A percentile compares a stretch with the other conserved stretches of the same genome.
phyloP scores from a whole-genome alignment of 192 early-diverging fungal species.

The Globomyces pollinis-pini region DNA sequence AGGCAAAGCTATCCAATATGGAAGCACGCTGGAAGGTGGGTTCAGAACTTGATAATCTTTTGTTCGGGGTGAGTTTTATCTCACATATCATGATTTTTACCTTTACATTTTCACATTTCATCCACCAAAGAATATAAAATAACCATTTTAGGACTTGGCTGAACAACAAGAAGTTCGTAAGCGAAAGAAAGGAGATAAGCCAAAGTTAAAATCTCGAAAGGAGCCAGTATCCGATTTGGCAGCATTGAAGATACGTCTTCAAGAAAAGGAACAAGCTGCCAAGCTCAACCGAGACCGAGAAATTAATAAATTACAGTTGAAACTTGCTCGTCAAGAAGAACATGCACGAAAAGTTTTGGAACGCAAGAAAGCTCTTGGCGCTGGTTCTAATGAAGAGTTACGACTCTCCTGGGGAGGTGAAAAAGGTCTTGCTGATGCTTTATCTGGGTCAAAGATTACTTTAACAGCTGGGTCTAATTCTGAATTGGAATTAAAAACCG shows the following conservation, averaged over 20 bases:
- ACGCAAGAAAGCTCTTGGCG: conserved; percentile 36
- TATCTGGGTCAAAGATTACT: not conserved
- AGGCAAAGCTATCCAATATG: conserved; percentile 40
- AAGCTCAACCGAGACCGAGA: conserved; percentile 33
- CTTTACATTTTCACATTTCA: too few relatives aligned
- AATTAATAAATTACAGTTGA: conserved; percentile 38
- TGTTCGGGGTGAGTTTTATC: conserved; percentile 12
- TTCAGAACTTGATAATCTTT: conserved; percentile 20
- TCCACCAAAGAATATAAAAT: too few relatives aligned
- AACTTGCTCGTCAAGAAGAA: conserved; percentile 39
- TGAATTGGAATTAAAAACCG: not conserved
- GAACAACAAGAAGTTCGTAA: conserved; percentile 14
- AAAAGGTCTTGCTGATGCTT: conserved; percentile 11
- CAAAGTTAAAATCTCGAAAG: conserved; percentile 17
- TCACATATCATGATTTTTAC: too few relatives aligned
- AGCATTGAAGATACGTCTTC: conserved; percentile 31
- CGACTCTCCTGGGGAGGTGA: conserved; percentile 35
- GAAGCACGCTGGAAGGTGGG: conserved; percentile 47
- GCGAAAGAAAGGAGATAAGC: conserved; percentile 17
- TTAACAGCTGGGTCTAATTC: not conserved
- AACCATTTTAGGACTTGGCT: conserved; percentile 13
- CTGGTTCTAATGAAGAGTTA: conserved; percentile 31
- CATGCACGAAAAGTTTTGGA: conserved; percentile 40
- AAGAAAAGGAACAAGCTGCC: conserved; percentile 38
- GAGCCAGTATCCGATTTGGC: conserved; percentile 16